A percentile compares a stretch with the other conserved stretches of the same genome.
phyloP scores from a whole-genome alignment of 2,329 filamentous ascomycete genomes.

The Colletotrichum camelliae region DNA sequence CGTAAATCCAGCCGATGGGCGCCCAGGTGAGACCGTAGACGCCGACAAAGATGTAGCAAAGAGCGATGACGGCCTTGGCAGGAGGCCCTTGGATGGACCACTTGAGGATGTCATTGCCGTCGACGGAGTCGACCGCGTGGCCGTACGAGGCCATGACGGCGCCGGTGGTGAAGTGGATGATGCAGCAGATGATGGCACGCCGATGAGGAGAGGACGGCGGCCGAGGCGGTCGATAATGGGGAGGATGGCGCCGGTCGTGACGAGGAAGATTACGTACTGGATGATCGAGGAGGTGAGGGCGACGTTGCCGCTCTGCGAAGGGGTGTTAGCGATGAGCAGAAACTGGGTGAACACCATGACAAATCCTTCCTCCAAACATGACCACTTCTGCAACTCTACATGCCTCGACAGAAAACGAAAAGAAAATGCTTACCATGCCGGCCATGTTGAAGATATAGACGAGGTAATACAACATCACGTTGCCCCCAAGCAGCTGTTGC shows the following conservation, averaged over 20 bases:
- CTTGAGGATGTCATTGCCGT: conserved; percentile 49
- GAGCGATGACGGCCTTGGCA: conserved; percentile 56
- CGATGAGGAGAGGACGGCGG: conserved; percentile 50
- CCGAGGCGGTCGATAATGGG: conserved; percentile 55
- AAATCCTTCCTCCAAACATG: too few relatives aligned
- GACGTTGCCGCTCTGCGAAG: conserved; percentile 25
- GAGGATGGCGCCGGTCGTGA: conserved; percentile 55
- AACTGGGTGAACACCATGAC: too few relatives aligned
- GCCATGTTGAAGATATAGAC: conserved; percentile 69
- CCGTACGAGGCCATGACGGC: conserved; percentile 56
- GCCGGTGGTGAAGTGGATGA: conserved; percentile 52
- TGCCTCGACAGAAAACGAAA: too few relatives aligned
- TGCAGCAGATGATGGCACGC: conserved; percentile 48
- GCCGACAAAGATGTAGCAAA: conserved; percentile 48
- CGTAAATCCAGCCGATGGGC: conserved; percentile 36
- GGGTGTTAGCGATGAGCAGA: neutral
- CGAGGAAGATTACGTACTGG: conserved; percentile 61
- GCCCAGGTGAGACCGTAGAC: conserved; percentile 36
- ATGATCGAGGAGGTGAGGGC: conserved; percentile 56
- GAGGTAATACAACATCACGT: conserved; percentile 65
- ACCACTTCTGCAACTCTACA: too few relatives aligned
- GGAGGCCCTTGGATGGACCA: conserved; percentile 50
- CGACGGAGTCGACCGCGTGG: conserved; percentile 45
- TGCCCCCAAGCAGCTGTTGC: conserved; percentile 63
- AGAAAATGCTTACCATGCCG: conserved; percentile 38